phyloP scores from a whole-genome alignment of 495 filamentous ascomycete genomes.

The Aspergillus avenaceus region DNA sequence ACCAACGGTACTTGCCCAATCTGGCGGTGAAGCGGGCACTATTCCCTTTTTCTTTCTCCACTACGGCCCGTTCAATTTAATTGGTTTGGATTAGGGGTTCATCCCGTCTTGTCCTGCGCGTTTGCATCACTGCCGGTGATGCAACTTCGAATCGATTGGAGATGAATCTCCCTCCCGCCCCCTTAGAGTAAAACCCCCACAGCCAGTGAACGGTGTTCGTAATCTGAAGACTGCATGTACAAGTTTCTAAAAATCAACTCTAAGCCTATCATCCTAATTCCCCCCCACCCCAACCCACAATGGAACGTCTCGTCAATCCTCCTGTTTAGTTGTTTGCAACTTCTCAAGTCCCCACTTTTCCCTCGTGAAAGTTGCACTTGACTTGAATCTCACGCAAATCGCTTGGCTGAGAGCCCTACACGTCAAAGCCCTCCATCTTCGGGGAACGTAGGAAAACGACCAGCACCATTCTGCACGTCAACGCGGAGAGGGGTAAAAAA shows the following conservation, averaged over 20 bases:
- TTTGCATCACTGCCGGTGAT: conserved; percentile 10
- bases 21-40: conserved; percentile 31
- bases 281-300: background rate
- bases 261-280: background rate
- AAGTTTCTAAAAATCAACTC: background rate
- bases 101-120: background rate
- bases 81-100: background rate
- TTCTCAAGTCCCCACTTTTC: conserved; percentile 6
- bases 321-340: background rate
- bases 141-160: conserved; percentile 7
- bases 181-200: conserved; percentile 8
- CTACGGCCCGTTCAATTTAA: background rate
- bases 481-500: background rate
- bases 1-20: conserved; percentile 10
- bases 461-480: background rate
- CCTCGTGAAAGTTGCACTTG: conserved; percentile 13
- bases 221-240: too few species aligned
- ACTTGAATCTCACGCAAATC: conserved; percentile 3
- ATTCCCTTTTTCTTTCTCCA: conserved; percentile 6
- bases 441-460: conserved; percentile 7
- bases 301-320: background rate
- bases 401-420: conserved; percentile 15
- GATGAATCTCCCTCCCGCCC: conserved; percentile 2
- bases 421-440: conserved; percentile 15
- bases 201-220: background rate